These are phyloP conservation scores for Talaromyces piceae DNA, from an alignment of 2,329 filamentous ascomycete species.

Conservation along the genomic window DNA sequence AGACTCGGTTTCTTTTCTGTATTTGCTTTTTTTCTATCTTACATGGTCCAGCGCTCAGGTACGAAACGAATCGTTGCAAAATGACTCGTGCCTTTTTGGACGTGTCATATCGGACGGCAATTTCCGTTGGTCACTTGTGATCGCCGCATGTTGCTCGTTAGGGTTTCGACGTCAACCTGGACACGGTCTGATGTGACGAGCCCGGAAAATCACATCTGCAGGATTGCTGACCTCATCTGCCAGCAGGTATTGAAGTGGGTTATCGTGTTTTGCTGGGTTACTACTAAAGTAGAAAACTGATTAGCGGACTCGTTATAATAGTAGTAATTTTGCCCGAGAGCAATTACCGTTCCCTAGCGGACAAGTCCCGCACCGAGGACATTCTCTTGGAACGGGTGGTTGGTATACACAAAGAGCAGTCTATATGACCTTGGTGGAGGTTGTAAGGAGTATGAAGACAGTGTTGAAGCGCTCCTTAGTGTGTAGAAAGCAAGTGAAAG, in stretches of 20 bases:
- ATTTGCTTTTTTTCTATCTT: too few relatives aligned
- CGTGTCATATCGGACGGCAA: not conserved
- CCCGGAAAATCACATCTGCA: not conserved
- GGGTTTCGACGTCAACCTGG: not conserved
- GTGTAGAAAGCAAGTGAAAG: not conserved
- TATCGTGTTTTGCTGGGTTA: not conserved
- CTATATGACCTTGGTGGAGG: too few relatives aligned
- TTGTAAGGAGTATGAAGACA: too few relatives aligned
- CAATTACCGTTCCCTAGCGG: too few relatives aligned
- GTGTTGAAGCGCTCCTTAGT: not conserved
- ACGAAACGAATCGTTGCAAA: not conserved
- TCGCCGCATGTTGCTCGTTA: too few relatives aligned
- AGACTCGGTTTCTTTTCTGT: too few relatives aligned
- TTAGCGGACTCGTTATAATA: too few relatives aligned
- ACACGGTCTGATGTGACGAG: not conserved
- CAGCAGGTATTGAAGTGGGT: not conserved
- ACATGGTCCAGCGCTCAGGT: not conserved
- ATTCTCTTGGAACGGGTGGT: too few relatives aligned
- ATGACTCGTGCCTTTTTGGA: not conserved
- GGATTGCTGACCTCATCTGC: not conserved
- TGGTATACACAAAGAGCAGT: too few relatives aligned
- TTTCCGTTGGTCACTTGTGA: not conserved
- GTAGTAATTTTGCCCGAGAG: too few relatives aligned
- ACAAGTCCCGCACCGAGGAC: too few relatives aligned
- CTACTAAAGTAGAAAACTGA: not conserved